Percentiles rank a stretch among this genome's conserved stretches.
Conservation (phyloP, 2,329 filamentous ascomycete species). For the Bipolaris zeicola region DNA sequence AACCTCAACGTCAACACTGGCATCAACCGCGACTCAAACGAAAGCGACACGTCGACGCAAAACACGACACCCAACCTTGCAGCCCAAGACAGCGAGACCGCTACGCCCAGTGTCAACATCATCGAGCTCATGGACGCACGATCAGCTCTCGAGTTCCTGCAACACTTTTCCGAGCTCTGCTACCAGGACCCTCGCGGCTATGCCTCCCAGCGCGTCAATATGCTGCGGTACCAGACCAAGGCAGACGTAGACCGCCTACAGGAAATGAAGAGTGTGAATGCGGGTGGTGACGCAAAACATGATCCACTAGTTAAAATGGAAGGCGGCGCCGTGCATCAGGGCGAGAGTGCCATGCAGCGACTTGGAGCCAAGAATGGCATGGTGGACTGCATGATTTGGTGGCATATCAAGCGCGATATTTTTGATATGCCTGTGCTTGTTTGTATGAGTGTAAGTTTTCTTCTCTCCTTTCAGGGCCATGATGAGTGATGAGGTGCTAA, state of each 20-base stretch:
- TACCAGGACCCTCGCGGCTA: constrained; percentile 89
- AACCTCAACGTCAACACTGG: constrained; percentile 87
- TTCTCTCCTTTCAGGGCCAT: neutral
- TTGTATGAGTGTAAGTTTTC: constrained; percentile 88
- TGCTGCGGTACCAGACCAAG: constrained; percentile 79
- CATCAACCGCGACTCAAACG: constrained; percentile 48
- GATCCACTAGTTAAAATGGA: constrained; percentile 41
- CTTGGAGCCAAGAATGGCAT: constrained; percentile 83
- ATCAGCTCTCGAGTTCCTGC: constrained; percentile 91
- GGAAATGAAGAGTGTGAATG: constrained; percentile 27
- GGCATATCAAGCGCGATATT: constrained; percentile 94
- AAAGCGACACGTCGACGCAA: constrained; percentile 48
- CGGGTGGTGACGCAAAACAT: constrained; percentile 27
- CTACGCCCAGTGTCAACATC: constrained; percentile 79
- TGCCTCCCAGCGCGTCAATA: constrained; percentile 80
- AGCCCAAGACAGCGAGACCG: constrained; percentile 41
- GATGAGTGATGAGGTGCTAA: constrained; percentile 14
- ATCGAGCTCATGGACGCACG: constrained; percentile 94
- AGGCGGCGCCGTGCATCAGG: constrained; percentile 50
- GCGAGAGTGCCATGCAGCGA: constrained; percentile 78
- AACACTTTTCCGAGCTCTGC: constrained; percentile 89
- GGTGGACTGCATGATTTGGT: constrained; percentile 93
- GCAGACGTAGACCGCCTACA: constrained; percentile 42
- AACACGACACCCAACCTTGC: constrained; percentile 55
- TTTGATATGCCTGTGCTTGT: constrained; percentile 99